A percentile compares a stretch with the other conserved stretches of the same genome.
These are phyloP conservation scores for Hortiboletus rubellus DNA, from an alignment of 1,284 basidiomycete species.

Conservation along the genomic window DNA sequence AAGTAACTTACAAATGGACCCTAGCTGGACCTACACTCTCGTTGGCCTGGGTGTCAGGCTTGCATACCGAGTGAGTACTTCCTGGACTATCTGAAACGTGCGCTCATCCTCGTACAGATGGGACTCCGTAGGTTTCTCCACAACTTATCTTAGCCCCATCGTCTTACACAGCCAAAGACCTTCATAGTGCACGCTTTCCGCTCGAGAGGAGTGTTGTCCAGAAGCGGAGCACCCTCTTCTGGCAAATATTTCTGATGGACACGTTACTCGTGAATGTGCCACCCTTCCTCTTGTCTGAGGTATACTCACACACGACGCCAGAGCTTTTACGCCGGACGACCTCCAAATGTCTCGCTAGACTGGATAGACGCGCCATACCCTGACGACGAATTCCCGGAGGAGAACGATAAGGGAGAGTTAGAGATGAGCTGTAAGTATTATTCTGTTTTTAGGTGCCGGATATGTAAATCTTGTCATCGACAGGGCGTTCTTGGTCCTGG, in stretches of 20 bases:
- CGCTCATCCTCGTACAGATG: slow-evolving; percentile 44
- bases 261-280: slow-evolving; percentile 51
- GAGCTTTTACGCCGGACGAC: slow-evolving; percentile 65
- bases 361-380: slow-evolving; percentile 60
- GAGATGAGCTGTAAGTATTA: slow-evolving; percentile 50
- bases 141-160: neutral
- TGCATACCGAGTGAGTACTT: slow-evolving; percentile 51
- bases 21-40: slow-evolving; percentile 53
- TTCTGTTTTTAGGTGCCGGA: neutral
- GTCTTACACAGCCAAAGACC: slow-evolving; percentile 43
- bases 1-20: slow-evolving; percentile 50
- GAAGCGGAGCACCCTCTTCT: slow-evolving; percentile 57
- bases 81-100: neutral
- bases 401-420: slow-evolving; percentile 39
- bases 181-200: slow-evolving; percentile 60
- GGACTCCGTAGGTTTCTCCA: slow-evolving; percentile 55
- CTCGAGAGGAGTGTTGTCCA: slow-evolving; percentile 47
- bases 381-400: slow-evolving; percentile 43
- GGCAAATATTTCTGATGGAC: slow-evolving; percentile 61
- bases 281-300: neutral
- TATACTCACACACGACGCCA: slow-evolving; percentile 25
- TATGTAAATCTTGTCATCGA: neutral
- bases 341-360: slow-evolving; percentile 52
- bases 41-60: slow-evolving; percentile 59
- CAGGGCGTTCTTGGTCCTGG: slow-evolving; percentile 59